Percentiles rank a stretch among this genome's conserved stretches.
Conservation (phyloP, 441 rosid genomes). For the Sinapis alba region DNA sequence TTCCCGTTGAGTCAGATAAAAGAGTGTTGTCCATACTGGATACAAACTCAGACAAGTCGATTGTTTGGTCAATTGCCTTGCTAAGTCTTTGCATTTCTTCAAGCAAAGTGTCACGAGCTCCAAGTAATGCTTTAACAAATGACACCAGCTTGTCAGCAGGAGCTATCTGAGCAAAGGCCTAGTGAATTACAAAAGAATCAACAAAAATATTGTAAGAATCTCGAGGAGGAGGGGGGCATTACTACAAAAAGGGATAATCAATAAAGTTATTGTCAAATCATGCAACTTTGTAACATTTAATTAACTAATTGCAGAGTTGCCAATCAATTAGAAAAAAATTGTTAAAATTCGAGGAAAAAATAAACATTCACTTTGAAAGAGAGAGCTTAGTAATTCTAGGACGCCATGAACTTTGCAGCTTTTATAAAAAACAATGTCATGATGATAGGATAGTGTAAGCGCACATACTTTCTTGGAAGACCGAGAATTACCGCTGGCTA, state of each 20-base stretch:
- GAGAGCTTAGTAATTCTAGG: background rate
- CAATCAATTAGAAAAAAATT: background rate
- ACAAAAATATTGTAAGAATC: background rate
- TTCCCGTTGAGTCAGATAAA: constrained; percentile 31
- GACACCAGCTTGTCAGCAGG: constrained; percentile 50
- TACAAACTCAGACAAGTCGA: constrained; percentile 60
- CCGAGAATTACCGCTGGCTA: constrained; percentile 43
- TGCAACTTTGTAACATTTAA: constrained; percentile 11
- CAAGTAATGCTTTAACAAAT: constrained; percentile 71
- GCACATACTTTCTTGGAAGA: constrained; percentile 61
- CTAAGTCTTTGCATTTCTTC: constrained; percentile 72
- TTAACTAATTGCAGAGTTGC: background rate
- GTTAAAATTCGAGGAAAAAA: background rate
- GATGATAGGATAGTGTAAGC: constrained; percentile 10
- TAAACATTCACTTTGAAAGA: background rate
- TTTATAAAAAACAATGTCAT: background rate
- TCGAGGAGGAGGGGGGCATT: background rate
- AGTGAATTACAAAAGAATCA: constrained; percentile 40
- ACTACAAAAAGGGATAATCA: constrained; percentile 2
- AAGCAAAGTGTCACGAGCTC: constrained; percentile 63
- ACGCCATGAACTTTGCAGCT: constrained; percentile 4
- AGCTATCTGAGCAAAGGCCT: constrained; percentile 56
- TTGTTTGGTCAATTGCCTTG: constrained; percentile 51
- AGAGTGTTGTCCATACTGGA: constrained; percentile 54
- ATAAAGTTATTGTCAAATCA: background rate